phyloP scores from a whole-genome alignment of 176 grass and related monocot species.

The Juncus inflexus region DNA sequence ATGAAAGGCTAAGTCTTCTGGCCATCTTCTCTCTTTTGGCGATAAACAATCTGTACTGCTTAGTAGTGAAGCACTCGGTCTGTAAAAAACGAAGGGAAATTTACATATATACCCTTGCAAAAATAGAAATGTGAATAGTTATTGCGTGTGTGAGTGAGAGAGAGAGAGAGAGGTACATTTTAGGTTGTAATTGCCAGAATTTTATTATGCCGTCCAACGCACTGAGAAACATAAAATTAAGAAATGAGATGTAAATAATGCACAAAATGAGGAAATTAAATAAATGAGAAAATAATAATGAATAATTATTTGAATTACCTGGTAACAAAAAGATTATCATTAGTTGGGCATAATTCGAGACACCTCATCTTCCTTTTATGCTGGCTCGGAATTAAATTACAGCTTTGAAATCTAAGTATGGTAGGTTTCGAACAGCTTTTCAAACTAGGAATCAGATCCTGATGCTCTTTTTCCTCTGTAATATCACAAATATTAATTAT shows the following conservation, averaged over 20 bases:
- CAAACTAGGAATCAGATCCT: slow-evolving; percentile 63
- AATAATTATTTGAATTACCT: slow-evolving; percentile 34
- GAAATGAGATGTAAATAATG: slow-evolving; percentile 4
- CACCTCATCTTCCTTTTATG: slow-evolving; percentile 89
- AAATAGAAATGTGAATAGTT: no score
- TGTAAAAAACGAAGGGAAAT: slow-evolving; percentile 28
- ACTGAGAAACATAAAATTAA: slow-evolving; percentile 49
- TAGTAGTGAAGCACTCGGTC: slow-evolving; percentile 53
- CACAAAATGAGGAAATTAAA: slow-evolving; percentile 23
- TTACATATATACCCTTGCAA: not conserved
- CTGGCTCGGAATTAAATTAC: slow-evolving; percentile 50
- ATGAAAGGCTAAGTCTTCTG: slow-evolving; percentile 94
- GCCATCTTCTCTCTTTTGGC: slow-evolving; percentile 84
- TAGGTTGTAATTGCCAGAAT: slow-evolving; percentile 82
- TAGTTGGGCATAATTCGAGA: slow-evolving; percentile 72
- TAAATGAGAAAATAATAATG: slow-evolving; percentile 2
- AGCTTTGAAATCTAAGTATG: slow-evolving; percentile 48
- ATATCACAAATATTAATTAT: slow-evolving; percentile 11
- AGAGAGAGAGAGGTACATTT: slow-evolving; percentile 46
- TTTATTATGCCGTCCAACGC: slow-evolving; percentile 75
- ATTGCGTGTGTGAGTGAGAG: no score
- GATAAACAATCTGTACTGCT: slow-evolving; percentile 79
- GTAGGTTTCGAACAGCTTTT: slow-evolving; percentile 47
- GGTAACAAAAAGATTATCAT: slow-evolving; percentile 82
- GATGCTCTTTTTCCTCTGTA: slow-evolving; percentile 58